Base-by-base conservation (phyloP, 2,329 filamentous ascomycete genomes). In the Neopestalotiopsis sp. region DNA sequence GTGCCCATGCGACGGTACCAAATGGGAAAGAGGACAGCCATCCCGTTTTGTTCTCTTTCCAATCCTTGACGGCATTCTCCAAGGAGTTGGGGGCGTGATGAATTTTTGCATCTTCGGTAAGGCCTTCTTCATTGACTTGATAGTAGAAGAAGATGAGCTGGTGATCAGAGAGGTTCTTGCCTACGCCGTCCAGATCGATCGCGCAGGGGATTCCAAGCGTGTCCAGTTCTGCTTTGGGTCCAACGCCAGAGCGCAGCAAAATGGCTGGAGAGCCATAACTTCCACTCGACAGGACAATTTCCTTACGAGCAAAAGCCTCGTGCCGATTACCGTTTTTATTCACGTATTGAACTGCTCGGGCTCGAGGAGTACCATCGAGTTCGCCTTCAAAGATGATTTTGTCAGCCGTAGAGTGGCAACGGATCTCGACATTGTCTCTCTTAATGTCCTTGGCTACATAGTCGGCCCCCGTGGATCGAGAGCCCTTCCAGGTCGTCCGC, bases 161-260 rank as follows among this genome's bases (percentile, higher is more conserved):
- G 9, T 53, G 58, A 24, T 61, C 58, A 3, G 58, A 61, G 14
- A 61, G 58, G 28, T 61, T 61, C 58, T 61, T 30, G 32, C 58
- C 58, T 24, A 61, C 58, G 28, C 58, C 58, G 1, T 28, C 28
- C 6, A 61, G 58, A 38, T 61, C 58, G n/a, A 61, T 17, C 28
- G 13, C 32, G 12, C 28, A 38, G n/a, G 58, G 20, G 6, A 61
- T 28, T 4, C 28, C 58, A 30, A 30, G 2, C 2, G 58, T 5
- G 58, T 61, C 58, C 10, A 61, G 58, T 17, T 30, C 32, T n/a
- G 58, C 58, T 28, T 61, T 61, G 12, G 58, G 58, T 4, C 58
- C 58, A 13, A 61, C 24, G 28, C 58, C 58, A 17, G 45, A 53
- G 45, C 45, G 45, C 14, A 53, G 45, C 45, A 53, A 24, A 17